Percentiles rank a stretch among this genome's conserved stretches.
These are phyloP conservation scores for Akebia trifoliata DNA, from an alignment of 164 flowering plant species.

Conservation along the genomic window DNA sequence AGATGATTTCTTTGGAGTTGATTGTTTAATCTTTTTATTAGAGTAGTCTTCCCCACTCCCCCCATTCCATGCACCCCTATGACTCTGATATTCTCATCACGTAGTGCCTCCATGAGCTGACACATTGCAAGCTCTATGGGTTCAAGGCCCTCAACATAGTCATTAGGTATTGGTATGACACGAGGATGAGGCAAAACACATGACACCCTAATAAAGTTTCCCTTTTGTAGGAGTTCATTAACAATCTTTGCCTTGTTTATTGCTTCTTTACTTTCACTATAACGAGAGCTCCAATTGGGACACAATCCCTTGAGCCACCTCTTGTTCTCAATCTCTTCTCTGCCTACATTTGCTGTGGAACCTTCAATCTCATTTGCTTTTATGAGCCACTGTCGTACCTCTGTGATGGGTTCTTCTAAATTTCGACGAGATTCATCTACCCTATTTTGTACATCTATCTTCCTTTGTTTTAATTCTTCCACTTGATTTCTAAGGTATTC, in stretches of 20 bases:
- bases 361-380: background rate
- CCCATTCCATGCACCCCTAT: no score
- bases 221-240: background rate
- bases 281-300: constrained; percentile 4
- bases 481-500: background rate
- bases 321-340: no score
- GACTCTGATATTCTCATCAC: background rate
- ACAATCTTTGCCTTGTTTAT: background rate
- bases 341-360: no score
- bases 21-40: background rate
- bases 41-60: no score
- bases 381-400: background rate
- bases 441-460: background rate
- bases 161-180: no score
- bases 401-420: background rate
- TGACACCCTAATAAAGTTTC: background rate
- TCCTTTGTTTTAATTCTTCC: background rate
- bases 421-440: background rate
- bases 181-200: background rate
- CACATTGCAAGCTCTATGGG: no score
- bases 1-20: background rate
- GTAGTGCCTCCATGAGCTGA: background rate
- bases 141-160: no score
- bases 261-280: background rate
- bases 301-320: no score